Base-by-base conservation (phyloP, 2,329 filamentous ascomycete species). In the Fusarium sp. region DNA sequence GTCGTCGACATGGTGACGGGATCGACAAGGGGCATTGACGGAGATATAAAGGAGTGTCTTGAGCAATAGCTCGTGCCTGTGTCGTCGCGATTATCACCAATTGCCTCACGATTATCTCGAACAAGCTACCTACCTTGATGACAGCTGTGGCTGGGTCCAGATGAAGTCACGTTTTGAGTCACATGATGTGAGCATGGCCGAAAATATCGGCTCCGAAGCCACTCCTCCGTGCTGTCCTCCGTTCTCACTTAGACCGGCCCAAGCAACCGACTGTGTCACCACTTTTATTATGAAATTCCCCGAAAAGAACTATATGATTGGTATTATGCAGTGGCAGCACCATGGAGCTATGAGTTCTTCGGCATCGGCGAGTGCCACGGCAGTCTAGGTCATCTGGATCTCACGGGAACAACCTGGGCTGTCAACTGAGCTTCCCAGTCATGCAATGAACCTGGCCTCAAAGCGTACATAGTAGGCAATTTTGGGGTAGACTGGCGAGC, bases 1-100 rank as follows among this genome's bases (percentile, higher is more conserved):
- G 68, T 53, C 35, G 77, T 70, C 53, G 76, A 76, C 78, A 81
- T 81, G 53, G 73, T 76, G 57, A 74, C 67, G 31, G 72, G 68
- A 49, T 78, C 76, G 55, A 76, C 61, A 56, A 75, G 65, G 57
- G 74, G 72, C 75, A 75, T 77, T 60, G 53, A 31, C 25, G 31
- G 24, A 12, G 32, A 24, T 34, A n/a, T 15, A 43, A 62, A 67
- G 31, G 56, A 64, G 59, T 58, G 56, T 52, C 39, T 67, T 58
- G 61, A 55, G 65, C 52, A 56, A 49, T 40, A 51, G 64, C 38
- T 58, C 54, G 49, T 53, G 59, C 51, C 61, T 44, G 53, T 68
- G 58, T 67, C 48, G 58, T 64, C 60, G 53, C 58, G 39, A 59
- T 56, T 44, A 25, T 56, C 51, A 25, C 28, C 34, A 34, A 40